Evolutionary conservation across 495 filamentous ascomycete species (phyloP), one percentile per base, ranked within the genome.

Genomic region (Pyronema omphalodes): DNA sequence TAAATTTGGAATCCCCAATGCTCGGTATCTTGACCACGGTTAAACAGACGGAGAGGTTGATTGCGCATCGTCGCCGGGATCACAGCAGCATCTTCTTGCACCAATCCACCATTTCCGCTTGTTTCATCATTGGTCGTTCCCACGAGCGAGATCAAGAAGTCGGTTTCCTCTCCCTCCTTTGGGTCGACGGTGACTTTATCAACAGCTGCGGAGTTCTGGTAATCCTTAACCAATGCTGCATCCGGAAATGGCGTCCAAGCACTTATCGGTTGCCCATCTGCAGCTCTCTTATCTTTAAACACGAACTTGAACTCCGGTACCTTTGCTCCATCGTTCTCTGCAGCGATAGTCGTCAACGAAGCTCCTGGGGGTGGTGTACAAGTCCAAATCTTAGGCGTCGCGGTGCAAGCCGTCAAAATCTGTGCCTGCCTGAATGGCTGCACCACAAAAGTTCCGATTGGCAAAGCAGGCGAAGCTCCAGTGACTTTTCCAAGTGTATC

Each of bases 1-100:
- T 93, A 93, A 0, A 76, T 83, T 67, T 93, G 94, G 68, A 95
- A 94, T 8, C 85, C 86, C 67, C 93, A 96, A 68, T 94, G 86
- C 64, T 98, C 91, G 0, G 77, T 79, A 2, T 74, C 69, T 36
- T 80, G 67, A 15, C 81, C 87, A 18, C 86, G 81, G 67, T 96
- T 82, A 70, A 84, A 95, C 2, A 96, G 75, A 3, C 83, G 79
- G 12, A 96, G 67, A 0, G 86, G 91, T 58, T 96, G 91, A 35
- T 84, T 78, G 1, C 65, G 61, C 0, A 84, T 76, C 41, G 78
- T 73, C 0, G 83, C 78, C 23, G 80, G 74, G 19, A 94, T 73
- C n/a, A 71, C 74, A 29, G 83, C 82, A 0, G 81, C 69, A 6
- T 84, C 80, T 1, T 70, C 67, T 43, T 36, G 57, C 15, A 71